A percentile compares a stretch with the other conserved stretches of the same genome.
phyloP scores from a whole-genome alignment of 225 moss, liverwort and hornwort genomes.

The Physcomitrellopsis africana region DNA sequence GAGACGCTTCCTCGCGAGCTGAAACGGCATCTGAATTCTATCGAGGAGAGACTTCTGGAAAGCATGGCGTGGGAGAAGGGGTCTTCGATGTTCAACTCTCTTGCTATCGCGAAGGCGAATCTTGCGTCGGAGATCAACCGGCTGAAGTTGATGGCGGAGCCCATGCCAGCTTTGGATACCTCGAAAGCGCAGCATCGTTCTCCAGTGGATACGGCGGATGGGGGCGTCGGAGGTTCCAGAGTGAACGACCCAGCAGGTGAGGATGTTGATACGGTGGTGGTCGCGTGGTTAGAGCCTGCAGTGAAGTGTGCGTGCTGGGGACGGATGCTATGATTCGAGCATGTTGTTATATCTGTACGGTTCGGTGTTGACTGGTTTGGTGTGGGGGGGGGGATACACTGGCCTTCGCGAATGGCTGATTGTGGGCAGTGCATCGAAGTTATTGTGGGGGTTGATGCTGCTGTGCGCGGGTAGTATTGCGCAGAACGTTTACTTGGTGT shows the following conservation, averaged over 20 bases:
- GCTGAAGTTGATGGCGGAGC: conserved; percentile 79
- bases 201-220: conserved; percentile 40
- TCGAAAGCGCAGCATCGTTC: conserved; percentile 53
- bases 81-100: conserved; percentile 88
- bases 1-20: conserved; percentile 94
- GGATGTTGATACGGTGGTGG: background rate
- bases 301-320: background rate
- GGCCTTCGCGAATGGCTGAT: too few relatives aligned
- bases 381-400: too few relatives aligned
- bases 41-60: conserved; percentile 95
- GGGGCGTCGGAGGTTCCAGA: conserved; percentile 40
- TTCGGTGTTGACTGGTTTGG: background rate
- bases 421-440: too few relatives aligned
- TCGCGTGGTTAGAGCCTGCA: background rate
- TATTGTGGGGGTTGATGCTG: background rate
- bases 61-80: conserved; percentile 99
- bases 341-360: background rate
- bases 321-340: background rate
- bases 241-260: conserved; percentile 44
- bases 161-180: conserved; percentile 81
- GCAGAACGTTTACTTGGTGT: background rate
- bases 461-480: background rate
- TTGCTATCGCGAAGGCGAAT: conserved; percentile 77
- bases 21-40: conserved; percentile 95
- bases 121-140: conserved; percentile 68